Conservation (phyloP, 148 eudicot genomes). For the Rhododendron griersonianum region DNA sequence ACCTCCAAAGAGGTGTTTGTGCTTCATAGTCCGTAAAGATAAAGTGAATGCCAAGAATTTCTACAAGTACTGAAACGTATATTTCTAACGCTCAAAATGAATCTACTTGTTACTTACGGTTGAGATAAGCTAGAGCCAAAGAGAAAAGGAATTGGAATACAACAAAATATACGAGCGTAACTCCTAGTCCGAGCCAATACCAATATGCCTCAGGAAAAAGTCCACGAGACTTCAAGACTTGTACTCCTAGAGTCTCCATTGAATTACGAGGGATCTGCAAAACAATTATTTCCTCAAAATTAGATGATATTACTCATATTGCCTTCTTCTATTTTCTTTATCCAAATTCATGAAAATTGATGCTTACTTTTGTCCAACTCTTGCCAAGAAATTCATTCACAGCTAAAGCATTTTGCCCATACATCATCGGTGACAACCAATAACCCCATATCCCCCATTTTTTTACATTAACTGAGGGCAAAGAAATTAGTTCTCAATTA, state of each 20-base stretch:
- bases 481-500: background rate
- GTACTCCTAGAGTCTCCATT: constrained; percentile 27
- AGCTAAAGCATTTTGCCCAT: constrained; percentile 63
- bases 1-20: background rate
- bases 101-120: constrained; percentile 29
- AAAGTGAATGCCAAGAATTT: background rate
- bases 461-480: constrained; percentile 44
- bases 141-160: constrained; percentile 31
- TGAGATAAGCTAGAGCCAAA: constrained; percentile 36
- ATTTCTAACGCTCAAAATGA: background rate
- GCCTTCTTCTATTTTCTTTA: background rate
- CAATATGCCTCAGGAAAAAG: constrained; percentile 32
- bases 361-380: constrained; percentile 59
- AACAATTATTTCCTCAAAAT: background rate
- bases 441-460: constrained; percentile 95
- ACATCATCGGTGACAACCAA: constrained; percentile 77
- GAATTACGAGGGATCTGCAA: constrained; percentile 28
- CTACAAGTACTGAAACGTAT: background rate
- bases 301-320: background rate
- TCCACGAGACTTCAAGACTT: constrained; percentile 30
- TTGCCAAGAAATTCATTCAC: constrained; percentile 84
- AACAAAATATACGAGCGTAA: constrained; percentile 25
- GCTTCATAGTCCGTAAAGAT: background rate
- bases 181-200: constrained; percentile 57
- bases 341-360: background rate